These are phyloP conservation scores for Chaetomiaceae sp. DNA, from an alignment of 2,329 filamentous ascomycete genomes.

Conservation along the genomic window DNA sequence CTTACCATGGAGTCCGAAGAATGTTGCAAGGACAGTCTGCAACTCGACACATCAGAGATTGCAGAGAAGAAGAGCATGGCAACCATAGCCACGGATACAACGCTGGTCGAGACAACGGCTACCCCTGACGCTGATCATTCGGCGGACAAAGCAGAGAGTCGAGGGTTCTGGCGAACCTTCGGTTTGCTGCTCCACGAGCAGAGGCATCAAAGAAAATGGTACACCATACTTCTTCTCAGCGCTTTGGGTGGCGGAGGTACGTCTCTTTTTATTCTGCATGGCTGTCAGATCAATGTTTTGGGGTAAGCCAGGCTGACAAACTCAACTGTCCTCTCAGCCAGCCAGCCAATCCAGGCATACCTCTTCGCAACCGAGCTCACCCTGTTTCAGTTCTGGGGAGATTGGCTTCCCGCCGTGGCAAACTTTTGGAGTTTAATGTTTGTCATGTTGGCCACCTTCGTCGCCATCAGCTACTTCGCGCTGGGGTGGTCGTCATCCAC, in stretches of 20 bases:
- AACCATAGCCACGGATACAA: slow-evolving; percentile 38
- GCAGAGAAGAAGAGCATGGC: slow-evolving; percentile 37
- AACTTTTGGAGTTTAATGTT: slow-evolving; percentile 64
- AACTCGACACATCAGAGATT: slow-evolving; percentile 18
- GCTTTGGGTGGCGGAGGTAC: slow-evolving; percentile 30
- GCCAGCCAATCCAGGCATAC: slow-evolving; percentile 44
- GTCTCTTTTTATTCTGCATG: neutral
- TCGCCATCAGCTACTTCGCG: slow-evolving; percentile 51
- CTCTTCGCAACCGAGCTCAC: slow-evolving; percentile 51
- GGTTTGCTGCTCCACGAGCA: slow-evolving; percentile 52
- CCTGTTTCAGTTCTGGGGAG: slow-evolving; percentile 39
- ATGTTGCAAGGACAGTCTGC: slow-evolving; percentile 29
- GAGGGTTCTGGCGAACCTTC: slow-evolving; percentile 45
- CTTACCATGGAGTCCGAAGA: slow-evolving; percentile 41
- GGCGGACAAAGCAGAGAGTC: slow-evolving; percentile 26
- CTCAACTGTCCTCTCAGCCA: slow-evolving; percentile 20
- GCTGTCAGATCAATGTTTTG: neutral
- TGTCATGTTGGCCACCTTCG: slow-evolving; percentile 50
- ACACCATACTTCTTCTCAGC: slow-evolving; percentile 43
- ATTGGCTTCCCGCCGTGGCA: slow-evolving; percentile 35
- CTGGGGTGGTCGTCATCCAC: slow-evolving; percentile 43
- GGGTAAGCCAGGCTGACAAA: no score
- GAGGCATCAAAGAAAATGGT: slow-evolving; percentile 43
- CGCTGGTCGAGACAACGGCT: slow-evolving; percentile 26
- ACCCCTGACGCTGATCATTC: neutral